Evolutionary conservation across 352 stramenopile genomes (phyloP).

Genomic region (Phytophthora colocasiae): DNA sequence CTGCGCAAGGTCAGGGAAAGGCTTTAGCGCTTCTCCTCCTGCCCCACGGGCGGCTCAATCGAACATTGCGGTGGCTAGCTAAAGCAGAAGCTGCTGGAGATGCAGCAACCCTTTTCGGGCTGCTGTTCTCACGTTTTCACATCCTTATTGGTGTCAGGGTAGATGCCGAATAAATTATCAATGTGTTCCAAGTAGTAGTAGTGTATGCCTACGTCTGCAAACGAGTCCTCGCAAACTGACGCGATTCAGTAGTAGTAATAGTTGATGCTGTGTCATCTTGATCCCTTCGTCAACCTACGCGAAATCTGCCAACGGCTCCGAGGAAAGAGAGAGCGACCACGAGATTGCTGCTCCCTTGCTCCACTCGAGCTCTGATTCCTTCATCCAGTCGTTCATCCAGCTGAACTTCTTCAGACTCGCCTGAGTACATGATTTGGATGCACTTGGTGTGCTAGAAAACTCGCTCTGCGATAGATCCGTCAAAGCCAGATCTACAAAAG

Average conservation of each 20-base stretch:
- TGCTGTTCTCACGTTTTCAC: constrained; percentile 15
- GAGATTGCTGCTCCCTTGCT: constrained; percentile 60
- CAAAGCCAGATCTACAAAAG: constrained; percentile 56
- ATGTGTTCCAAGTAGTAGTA: constrained; percentile 26
- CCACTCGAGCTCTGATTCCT: constrained; percentile 67
- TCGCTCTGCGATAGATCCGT: constrained; percentile 53
- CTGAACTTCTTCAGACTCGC: constrained; percentile 40
- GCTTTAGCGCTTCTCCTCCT: constrained; percentile 22
- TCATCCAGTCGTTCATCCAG: constrained; percentile 63
- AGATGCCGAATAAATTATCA: constrained; percentile 52
- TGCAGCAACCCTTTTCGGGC: not conserved
- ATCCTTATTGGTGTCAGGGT: constrained; percentile 29
- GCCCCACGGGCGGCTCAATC: constrained; percentile 15
- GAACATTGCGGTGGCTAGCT: constrained; percentile 36
- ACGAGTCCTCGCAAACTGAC: constrained; percentile 9
- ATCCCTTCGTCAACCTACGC: constrained; percentile 15
- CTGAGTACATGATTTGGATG: constrained; percentile 15
- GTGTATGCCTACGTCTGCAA: constrained; percentile 14
- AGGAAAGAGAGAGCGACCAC: constrained; percentile 60
- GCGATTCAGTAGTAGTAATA: constrained; percentile 13
- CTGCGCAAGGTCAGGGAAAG: constrained; percentile 46
- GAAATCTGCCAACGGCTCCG: constrained; percentile 54
- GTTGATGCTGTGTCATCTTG: constrained; percentile 3
- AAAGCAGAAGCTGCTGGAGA: not conserved
- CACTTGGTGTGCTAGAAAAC: constrained; percentile 24